Conservation (phyloP, 345 rosid genomes). For the Mallotus nudiflorus region DNA sequence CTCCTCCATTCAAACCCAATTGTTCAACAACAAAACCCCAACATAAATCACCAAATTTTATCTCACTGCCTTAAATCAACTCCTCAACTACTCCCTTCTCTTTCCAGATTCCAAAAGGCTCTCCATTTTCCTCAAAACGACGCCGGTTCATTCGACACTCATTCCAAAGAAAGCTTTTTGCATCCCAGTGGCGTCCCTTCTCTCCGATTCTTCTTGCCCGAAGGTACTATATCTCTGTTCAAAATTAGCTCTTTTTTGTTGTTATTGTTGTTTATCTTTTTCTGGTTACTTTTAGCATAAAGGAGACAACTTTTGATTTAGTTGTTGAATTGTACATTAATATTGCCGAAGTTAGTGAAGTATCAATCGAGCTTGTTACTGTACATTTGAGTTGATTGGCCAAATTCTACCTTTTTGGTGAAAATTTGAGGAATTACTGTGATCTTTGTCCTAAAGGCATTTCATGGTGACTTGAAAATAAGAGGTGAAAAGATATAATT, state of each 20-base stretch:
- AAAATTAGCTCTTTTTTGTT: background rate
- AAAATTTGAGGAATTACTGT: too few species aligned
- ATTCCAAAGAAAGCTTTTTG: conserved; percentile 47
- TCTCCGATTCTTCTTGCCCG: conserved; percentile 81
- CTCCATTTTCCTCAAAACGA: conserved; percentile 43
- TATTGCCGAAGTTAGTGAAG: too few species aligned
- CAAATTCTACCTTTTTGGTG: too few species aligned
- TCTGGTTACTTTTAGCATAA: background rate
- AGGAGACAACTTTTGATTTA: background rate
- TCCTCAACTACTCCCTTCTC: conserved; percentile 62
- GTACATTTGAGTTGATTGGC: too few species aligned
- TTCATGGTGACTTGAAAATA: too few species aligned
- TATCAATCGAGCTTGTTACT: too few species aligned
- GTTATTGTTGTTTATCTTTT: too few species aligned
- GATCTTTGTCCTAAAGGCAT: too few species aligned
- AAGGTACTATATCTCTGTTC: conserved; percentile 47
- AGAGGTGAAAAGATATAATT: too few species aligned
- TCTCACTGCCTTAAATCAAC: conserved; percentile 36
- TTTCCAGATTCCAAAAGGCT: conserved; percentile 43
- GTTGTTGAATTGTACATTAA: background rate
- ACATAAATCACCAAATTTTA: conserved; percentile 25
- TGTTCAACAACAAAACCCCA: conserved; percentile 35
- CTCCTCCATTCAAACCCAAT: conserved; percentile 35
- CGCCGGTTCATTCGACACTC: background rate
- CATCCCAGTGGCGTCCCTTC: conserved; percentile 85